Evolutionary conservation across 805 yeast genomes (phyloP).

Genomic region (Tetrapisispora pingtungensis): DNA sequence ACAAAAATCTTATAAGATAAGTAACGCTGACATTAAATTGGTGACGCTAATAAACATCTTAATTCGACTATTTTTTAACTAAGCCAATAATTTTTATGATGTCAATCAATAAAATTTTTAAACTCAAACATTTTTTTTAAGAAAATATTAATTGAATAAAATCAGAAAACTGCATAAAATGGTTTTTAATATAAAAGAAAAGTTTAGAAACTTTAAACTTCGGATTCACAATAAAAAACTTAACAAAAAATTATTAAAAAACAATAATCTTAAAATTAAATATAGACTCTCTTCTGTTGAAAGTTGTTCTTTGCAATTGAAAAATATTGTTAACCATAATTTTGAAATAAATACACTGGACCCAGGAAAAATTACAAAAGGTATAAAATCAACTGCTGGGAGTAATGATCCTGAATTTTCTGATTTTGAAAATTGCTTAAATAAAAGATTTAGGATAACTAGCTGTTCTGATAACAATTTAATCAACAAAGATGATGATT

Average conservation of each 20-base stretch:
- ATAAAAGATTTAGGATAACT: neutral
- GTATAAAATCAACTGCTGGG: neutral
- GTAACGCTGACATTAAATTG: too few species aligned
- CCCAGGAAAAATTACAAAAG: neutral
- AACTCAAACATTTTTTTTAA: neutral
- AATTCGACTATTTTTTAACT: too few species aligned
- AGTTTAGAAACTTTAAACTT: too few species aligned
- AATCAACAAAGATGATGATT: neutral
- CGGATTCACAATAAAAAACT: neutral
- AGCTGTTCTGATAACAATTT: neutral
- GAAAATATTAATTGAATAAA: neutral
- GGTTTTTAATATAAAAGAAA: neutral
- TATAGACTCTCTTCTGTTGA: neutral
- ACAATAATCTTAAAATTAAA: neutral
- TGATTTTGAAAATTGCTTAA: neutral
- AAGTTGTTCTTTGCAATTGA: neutral
- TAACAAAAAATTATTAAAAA: neutral
- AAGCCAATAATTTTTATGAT: neutral
- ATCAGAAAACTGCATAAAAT: neutral
- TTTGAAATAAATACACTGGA: neutral
- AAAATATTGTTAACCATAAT: neutral
- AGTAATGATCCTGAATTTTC: neutral
- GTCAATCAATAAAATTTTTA: neutral
- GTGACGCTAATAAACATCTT: too few species aligned
- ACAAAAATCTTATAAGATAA: too few species aligned